These are phyloP conservation scores for Zelopaecilomyces penicillatus DNA, from an alignment of 2,329 filamentous ascomycete species.

Conservation along the genomic window DNA sequence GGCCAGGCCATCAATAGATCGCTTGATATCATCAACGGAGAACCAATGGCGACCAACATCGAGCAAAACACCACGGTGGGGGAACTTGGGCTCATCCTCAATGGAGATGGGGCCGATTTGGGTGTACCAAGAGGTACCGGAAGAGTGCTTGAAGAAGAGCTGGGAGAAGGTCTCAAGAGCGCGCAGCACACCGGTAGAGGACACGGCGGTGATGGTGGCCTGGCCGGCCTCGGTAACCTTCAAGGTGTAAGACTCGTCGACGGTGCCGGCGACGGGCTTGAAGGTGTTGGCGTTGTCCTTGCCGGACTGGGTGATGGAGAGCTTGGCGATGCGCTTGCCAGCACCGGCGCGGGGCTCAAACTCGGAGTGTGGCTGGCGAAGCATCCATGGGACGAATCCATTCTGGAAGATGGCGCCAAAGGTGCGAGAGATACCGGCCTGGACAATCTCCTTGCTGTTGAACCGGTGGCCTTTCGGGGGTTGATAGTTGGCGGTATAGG, in stretches of 20 bases:
- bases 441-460: slow-evolving; percentile 45
- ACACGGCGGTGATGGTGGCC: slow-evolving; percentile 54
- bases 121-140: slow-evolving; percentile 55
- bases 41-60: slow-evolving; percentile 71
- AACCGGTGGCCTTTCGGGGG: slow-evolving; percentile 30
- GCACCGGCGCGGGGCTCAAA: slow-evolving; percentile 51
- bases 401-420: slow-evolving; percentile 56
- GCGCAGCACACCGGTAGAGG: slow-evolving; percentile 60
- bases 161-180: slow-evolving; percentile 72
- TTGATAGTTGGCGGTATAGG: slow-evolving; percentile 37
- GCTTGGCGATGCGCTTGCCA: slow-evolving; percentile 43
- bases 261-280: slow-evolving; percentile 52
- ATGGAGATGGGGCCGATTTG: slow-evolving; percentile 62
- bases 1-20: slow-evolving; percentile 66
- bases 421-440: slow-evolving; percentile 49
- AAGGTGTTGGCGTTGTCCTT: slow-evolving; percentile 45
- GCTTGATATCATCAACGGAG: slow-evolving; percentile 56
- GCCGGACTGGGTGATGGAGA: slow-evolving; percentile 54
- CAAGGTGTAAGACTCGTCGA: slow-evolving; percentile 71
- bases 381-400: slow-evolving; percentile 70
- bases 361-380: slow-evolving; percentile 53
- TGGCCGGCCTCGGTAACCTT: slow-evolving; percentile 48
- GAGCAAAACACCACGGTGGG: slow-evolving; percentile 70
- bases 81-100: slow-evolving; percentile 63
- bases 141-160: slow-evolving; percentile 66